Percentiles rank a stretch among this genome's conserved stretches.
Conservation (phyloP, 2,329 filamentous ascomycete species). For the Massarina eburnea region DNA sequence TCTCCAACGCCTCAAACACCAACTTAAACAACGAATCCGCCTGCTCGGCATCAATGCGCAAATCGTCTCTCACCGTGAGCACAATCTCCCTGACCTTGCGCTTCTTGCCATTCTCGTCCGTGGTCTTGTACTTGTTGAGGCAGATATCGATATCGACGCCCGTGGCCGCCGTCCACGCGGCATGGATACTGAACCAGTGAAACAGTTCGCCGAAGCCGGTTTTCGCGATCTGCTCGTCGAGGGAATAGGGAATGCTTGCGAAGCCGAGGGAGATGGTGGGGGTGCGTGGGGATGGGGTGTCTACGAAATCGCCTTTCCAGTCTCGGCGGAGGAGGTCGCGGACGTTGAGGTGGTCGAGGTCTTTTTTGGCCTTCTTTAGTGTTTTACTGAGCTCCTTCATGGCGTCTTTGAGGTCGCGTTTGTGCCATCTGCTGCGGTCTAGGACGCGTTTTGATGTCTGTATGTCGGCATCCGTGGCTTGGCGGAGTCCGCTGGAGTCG, state of each 20-base stretch:
- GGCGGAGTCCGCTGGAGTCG: conserved; percentile 47
- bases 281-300: conserved; percentile 50
- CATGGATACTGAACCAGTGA: conserved; percentile 53
- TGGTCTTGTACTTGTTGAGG: conserved; percentile 51
- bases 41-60: conserved; percentile 48
- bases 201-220: conserved; percentile 52
- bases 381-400: conserved; percentile 48
- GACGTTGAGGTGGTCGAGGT: conserved; percentile 45
- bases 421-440: conserved; percentile 46
- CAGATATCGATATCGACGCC: conserved; percentile 49
- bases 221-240: conserved; percentile 50
- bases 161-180: conserved; percentile 51
- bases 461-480: conserved; percentile 44
- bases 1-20: conserved; percentile 47
- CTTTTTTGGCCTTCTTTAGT: conserved; percentile 47
- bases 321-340: conserved; percentile 51
- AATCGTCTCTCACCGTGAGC: conserved; percentile 48
- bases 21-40: conserved; percentile 47
- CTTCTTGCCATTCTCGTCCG: conserved; percentile 45
- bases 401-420: conserved; percentile 42
- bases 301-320: conserved; percentile 53
- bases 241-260: conserved; percentile 49
- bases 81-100: conserved; percentile 52
- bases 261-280: conserved; percentile 52
- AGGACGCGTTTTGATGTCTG: conserved; percentile 44